phyloP scores from a whole-genome alignment of 495 filamentous ascomycete species.

The Talaromyces wortmannii region DNA sequence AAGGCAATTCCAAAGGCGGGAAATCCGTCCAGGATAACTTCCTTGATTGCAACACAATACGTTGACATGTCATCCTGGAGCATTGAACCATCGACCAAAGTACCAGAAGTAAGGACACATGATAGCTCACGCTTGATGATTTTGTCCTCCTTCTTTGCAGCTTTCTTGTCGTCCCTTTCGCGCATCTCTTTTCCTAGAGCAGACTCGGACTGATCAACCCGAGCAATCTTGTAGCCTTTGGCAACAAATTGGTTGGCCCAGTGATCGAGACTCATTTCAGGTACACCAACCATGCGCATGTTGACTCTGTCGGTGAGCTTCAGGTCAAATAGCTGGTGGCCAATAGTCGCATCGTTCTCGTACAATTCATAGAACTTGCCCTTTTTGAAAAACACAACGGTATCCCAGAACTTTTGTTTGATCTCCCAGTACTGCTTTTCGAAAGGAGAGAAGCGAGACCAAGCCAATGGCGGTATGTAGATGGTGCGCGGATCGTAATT shows the following conservation, averaged over 20 bases:
- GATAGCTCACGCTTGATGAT: slow-evolving; percentile 88
- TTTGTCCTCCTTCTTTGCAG: slow-evolving; percentile 68
- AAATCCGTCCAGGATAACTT: slow-evolving; percentile 64
- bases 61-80: slow-evolving; percentile 97
- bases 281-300: slow-evolving; percentile 97
- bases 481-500: slow-evolving; percentile 92
- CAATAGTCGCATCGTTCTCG: slow-evolving; percentile 96
- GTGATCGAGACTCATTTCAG: slow-evolving; percentile 80
- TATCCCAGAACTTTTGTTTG: slow-evolving; percentile 96
- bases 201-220: slow-evolving; percentile 93
- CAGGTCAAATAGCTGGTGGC: slow-evolving; percentile 93
- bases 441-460: slow-evolving; percentile 77
- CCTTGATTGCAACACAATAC: slow-evolving; percentile 95
- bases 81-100: slow-evolving; percentile 92
- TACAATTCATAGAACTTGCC: slow-evolving; percentile 99
- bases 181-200: slow-evolving; percentile 98
- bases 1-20: slow-evolving; percentile 90
- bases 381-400: slow-evolving; percentile 99
- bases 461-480: slow-evolving; percentile 75
- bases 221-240: slow-evolving; percentile 92
- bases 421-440: slow-evolving; percentile 99
- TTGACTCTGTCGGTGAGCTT: slow-evolving; percentile 98
- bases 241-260: slow-evolving; percentile 95
- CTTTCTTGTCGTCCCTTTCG: slow-evolving; percentile 61
- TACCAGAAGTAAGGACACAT: slow-evolving; percentile 85